Evolutionary conservation across 2,329 filamentous ascomycete genomes (phyloP).

Genomic region (Calonectria pauciramosa): DNA sequence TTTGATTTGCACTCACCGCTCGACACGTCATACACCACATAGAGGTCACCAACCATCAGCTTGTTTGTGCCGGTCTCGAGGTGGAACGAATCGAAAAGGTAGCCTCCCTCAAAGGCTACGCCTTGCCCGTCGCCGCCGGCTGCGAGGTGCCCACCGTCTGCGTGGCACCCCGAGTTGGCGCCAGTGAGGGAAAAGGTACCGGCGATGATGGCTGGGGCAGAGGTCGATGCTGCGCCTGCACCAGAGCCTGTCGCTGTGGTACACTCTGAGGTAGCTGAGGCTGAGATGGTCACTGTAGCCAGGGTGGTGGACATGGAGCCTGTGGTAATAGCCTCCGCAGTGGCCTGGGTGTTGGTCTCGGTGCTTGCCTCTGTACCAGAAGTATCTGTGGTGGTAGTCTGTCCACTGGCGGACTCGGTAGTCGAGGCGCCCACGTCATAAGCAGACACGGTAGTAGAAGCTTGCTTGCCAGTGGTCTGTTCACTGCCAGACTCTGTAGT

Average conservation of each 20-base stretch:
- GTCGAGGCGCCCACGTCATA: not conserved
- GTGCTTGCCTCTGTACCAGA: not conserved
- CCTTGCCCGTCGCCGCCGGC: not conserved
- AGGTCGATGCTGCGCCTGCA: not conserved
- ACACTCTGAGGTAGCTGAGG: not conserved
- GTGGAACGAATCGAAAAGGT: not conserved
- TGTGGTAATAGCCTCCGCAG: not conserved
- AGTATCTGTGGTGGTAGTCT: not conserved
- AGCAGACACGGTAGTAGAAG: not conserved
- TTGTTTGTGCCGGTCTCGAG: not conserved
- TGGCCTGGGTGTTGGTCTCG: not conserved
- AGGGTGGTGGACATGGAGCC: not conserved
- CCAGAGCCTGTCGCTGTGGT: not conserved
- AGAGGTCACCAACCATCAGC: not conserved
- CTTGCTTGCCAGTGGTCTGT: too few species aligned
- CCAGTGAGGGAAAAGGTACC: not conserved
- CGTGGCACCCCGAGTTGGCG: not conserved
- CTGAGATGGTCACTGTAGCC: not conserved
- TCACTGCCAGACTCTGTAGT: too few species aligned
- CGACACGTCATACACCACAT: not conserved
- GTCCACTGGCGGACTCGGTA: not conserved
- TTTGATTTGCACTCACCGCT: not conserved
- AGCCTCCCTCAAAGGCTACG: not conserved
- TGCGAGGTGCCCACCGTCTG: not conserved
- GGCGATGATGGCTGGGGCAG: not conserved